These are phyloP conservation scores for Trametes maxima DNA, from an alignment of 768 basidiomycete genomes.

Conservation along the genomic window DNA sequence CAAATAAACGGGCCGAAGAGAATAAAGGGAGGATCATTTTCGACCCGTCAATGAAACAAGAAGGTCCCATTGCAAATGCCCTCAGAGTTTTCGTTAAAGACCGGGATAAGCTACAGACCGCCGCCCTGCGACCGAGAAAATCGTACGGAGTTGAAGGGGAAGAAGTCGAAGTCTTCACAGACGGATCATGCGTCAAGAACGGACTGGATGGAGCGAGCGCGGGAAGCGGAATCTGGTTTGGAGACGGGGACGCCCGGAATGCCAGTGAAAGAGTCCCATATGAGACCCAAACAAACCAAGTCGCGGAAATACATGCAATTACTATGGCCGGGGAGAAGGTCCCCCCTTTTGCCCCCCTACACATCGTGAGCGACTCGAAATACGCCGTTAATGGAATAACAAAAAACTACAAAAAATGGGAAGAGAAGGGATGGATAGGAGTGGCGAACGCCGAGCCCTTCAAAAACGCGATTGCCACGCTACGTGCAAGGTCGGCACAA, in stretches of 20 bases:
- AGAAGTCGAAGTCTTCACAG: neutral
- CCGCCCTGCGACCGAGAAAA: neutral
- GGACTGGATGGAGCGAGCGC: neutral
- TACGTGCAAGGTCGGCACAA: neutral
- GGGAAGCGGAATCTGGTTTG: neutral
- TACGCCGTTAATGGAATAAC: constrained; percentile 26
- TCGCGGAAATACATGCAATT: constrained; percentile 24
- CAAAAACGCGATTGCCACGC: neutral
- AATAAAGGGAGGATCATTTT: neutral
- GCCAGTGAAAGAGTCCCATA: neutral
- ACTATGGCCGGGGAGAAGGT: neutral
- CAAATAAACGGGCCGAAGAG: neutral
- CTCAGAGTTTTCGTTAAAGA: neutral
- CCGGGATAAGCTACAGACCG: neutral
- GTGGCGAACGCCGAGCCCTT: constrained; percentile 1
- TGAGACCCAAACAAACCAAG: neutral
- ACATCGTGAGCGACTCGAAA: constrained; percentile 18
- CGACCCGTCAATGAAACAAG: neutral
- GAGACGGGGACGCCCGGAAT: neutral
- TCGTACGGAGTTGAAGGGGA: neutral
- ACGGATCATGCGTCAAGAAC: neutral
- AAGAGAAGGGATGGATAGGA: constrained; percentile 10
- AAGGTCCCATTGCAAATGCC: neutral
- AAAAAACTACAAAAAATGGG: constrained; percentile 16
- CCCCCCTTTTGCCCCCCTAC: constrained; percentile 1